Evolutionary conservation across 495 filamentous ascomycete species (phyloP).

Genomic region (Xylaria nigripes): DNA sequence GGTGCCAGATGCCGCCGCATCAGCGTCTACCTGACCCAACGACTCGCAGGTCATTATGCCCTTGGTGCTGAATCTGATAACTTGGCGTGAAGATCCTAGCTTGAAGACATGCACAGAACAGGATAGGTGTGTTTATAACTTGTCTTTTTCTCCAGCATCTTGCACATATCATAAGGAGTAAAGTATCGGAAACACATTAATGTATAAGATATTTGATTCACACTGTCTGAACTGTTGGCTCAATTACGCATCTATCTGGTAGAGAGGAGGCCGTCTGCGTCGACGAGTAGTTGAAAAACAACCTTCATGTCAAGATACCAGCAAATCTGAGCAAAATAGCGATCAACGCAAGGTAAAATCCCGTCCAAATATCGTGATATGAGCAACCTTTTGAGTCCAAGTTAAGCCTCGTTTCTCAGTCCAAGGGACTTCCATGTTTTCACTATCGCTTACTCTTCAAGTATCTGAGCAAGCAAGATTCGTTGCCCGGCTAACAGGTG

Average conservation of each 20-base stretch:
- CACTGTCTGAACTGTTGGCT: neutral
- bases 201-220: neutral
- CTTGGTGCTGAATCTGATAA: too few species aligned
- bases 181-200: too few species aligned
- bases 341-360: neutral
- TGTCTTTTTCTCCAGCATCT: too few species aligned
- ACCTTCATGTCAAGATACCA: neutral
- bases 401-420: neutral
- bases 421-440: neutral
- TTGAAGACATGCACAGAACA: too few species aligned
- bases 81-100: too few species aligned
- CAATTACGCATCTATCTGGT: neutral
- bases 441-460: too few species aligned
- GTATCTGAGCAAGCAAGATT: too few species aligned
- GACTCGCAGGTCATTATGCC: too few species aligned
- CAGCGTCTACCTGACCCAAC: too few species aligned
- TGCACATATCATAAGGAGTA: too few species aligned
- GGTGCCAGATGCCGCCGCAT: conserved; percentile 42
- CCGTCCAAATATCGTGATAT: neutral
- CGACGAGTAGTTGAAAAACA: neutral
- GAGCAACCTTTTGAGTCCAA: neutral
- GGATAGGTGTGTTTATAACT: too few species aligned
- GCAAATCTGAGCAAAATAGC: neutral
- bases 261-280: neutral
- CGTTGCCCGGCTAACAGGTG: conserved; percentile 8